Evolutionary conservation across 1,284 basidiomycete genomes (phyloP), one percentile per base, ranked within the genome.

Genomic region (Sporisorium graminicola): DNA sequence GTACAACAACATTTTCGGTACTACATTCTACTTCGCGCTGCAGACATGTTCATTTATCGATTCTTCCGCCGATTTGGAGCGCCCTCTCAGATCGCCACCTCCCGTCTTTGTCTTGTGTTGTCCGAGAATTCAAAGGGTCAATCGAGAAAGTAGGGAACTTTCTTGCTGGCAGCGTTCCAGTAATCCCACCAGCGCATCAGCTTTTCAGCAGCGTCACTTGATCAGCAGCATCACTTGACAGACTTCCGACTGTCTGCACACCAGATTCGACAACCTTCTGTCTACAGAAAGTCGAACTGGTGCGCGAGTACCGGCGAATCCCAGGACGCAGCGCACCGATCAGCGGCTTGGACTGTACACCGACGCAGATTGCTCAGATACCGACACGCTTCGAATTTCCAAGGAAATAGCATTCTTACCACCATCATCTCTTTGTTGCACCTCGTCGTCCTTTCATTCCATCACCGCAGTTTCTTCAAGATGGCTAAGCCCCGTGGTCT

Each of bases 401-500:
- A 42, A 5, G 16, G n/a, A 12, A 52, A 49, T 31, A 58, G 29
- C 47, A 24, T 61, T 42, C 47, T 69, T 42, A 58, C 54, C 57
- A 60, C 26, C 53, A 31, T 13, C 46, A 55, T 44, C 37, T 58
- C 22, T 43, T 16, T 6, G 18, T 57, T 62, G 35, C 42, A 33
- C 31, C 14, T 58, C 40, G 43, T 40, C 35, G 13, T 13, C 22
- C 53, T 46, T 13, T 50, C 51, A 24, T 18, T 49, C 49, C 14
- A 44, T 27, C 37, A 33, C 29, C 57, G 42, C 61, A 76, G 65
- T 62, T 76, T 66, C 58, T 66, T 71, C 82, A 83, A 74, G 61
- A 84, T 85, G 81, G 78, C 70, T 66, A 82, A 98, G 93, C 96
- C 96, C 87, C 93, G 95, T 90, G 96, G 96, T 90, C 92, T 99